Evolutionary conservation across 306 rosid species (phyloP).

Genomic region (Carpinus viminea): DNA sequence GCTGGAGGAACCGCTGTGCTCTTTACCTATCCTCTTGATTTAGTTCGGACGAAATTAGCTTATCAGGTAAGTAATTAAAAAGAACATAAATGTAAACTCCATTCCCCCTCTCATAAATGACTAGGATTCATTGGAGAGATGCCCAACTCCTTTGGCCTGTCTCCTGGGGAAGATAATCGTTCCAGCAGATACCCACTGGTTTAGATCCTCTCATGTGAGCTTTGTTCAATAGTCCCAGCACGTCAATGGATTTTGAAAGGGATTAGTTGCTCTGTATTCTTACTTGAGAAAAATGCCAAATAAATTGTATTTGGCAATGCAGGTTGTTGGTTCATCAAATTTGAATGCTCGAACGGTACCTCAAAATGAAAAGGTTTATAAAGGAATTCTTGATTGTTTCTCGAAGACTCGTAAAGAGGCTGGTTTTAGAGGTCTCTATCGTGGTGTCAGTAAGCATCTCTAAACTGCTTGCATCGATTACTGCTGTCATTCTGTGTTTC

Average conservation of each 20-base stretch:
- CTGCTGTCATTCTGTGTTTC: slow-evolving; percentile 21
- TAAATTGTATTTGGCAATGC: slow-evolving; percentile 29
- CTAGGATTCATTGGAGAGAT: not conserved
- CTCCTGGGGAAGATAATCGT: not conserved
- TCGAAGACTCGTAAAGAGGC: slow-evolving; percentile 70
- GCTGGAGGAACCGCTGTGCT: slow-evolving; percentile 94
- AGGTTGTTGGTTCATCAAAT: slow-evolving; percentile 72
- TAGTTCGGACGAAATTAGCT: slow-evolving; percentile 88
- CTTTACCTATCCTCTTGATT: slow-evolving; percentile 90
- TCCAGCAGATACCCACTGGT: not conserved
- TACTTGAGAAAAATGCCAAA: not conserved
- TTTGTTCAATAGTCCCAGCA: not conserved
- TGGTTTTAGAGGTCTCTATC: slow-evolving; percentile 83
- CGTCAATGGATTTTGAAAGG: not conserved
- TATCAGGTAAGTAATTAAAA: slow-evolving; percentile 63
- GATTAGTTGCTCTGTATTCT: slow-evolving; percentile 8
- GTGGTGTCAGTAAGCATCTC: slow-evolving; percentile 79
- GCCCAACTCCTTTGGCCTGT: not conserved
- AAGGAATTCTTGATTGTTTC: slow-evolving; percentile 86
- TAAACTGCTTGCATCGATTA: slow-evolving; percentile 27
- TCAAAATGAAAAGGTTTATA: slow-evolving; percentile 52
- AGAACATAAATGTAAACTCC: not conserved
- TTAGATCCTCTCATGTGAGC: not conserved
- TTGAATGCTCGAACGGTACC: slow-evolving; percentile 42
- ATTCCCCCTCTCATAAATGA: not conserved